Evolutionary conservation across 139 green algal genomes (phyloP).

Genomic region (Ettlia oleoabundans): DNA sequence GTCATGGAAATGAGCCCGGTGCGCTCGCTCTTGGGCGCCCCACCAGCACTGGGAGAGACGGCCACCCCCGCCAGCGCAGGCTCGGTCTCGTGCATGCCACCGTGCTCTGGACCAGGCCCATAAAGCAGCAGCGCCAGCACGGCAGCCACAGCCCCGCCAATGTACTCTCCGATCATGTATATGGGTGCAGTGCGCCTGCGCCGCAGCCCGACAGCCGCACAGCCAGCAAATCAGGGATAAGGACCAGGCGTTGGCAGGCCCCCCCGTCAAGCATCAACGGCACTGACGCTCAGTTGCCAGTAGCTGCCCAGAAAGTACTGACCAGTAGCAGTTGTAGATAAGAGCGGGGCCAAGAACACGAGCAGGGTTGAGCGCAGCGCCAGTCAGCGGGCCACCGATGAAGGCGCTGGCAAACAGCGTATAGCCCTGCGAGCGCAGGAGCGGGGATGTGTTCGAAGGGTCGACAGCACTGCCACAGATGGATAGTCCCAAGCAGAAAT

Average conservation of each 20-base stretch:
- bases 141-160: constrained; percentile 64
- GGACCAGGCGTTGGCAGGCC: no score
- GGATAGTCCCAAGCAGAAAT: no score
- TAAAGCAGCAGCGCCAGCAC: constrained; percentile 73
- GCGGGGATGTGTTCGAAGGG: constrained; percentile 63
- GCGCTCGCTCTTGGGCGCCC: neutral
- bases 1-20: constrained; percentile 18
- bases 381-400: constrained; percentile 72
- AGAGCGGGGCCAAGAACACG: constrained; percentile 77
- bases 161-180: constrained; percentile 75
- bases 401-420: constrained; percentile 79
- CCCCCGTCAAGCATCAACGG: no score
- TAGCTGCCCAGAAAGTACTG: no score
- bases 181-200: constrained; percentile 72
- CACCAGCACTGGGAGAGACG: neutral
- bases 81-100: neutral
- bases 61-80: neutral
- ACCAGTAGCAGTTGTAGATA: constrained; percentile 66
- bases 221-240: no score
- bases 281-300: no score
- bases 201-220: no score
- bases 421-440: constrained; percentile 67
- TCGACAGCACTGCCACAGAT: no score
- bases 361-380: constrained; percentile 78
- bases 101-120: constrained; percentile 46